Percentiles rank a stretch among this genome's conserved stretches.
phyloP scores from a whole-genome alignment of 805 yeast species.

The Teunomyces atbi region DNA sequence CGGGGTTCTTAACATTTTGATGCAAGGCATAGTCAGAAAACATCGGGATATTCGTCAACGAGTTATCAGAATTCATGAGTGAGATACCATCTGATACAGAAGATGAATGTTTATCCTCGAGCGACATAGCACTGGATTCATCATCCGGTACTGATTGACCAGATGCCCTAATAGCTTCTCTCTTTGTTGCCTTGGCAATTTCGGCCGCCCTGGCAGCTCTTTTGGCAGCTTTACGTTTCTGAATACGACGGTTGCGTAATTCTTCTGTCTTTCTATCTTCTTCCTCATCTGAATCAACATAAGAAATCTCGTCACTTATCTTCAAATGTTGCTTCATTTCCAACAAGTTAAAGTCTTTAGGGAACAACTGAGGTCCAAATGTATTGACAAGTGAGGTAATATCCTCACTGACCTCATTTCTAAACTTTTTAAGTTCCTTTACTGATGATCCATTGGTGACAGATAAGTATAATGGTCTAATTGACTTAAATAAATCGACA shows the following conservation, averaged over 20 bases:
- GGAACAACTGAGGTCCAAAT: slow-evolving; percentile 80
- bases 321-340: slow-evolving; percentile 43
- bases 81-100: slow-evolving; percentile 62
- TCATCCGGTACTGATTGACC: slow-evolving; percentile 9
- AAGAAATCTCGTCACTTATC: slow-evolving; percentile 23
- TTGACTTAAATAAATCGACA: slow-evolving; percentile 78
- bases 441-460: slow-evolving; percentile 58
- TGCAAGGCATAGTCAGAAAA: slow-evolving; percentile 50
- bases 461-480: slow-evolving; percentile 75
- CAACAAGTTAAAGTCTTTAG: slow-evolving; percentile 67
- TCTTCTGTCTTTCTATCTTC: slow-evolving; percentile 50
- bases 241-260: slow-evolving; percentile 42
- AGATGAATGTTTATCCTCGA: slow-evolving; percentile 22
- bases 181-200: slow-evolving; percentile 5
- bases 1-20: slow-evolving; percentile 24
- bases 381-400: slow-evolving; percentile 79
- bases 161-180: not conserved
- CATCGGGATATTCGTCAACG: slow-evolving; percentile 64
- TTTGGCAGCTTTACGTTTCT: slow-evolving; percentile 23
- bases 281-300: slow-evolving; percentile 45
- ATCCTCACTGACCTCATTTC: slow-evolving; percentile 63
- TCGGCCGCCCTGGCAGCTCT: slow-evolving; percentile 12
- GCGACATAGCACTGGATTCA: slow-evolving; percentile 18
- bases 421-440: slow-evolving; percentile 54
- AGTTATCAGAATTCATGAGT: slow-evolving; percentile 58